Base-by-base conservation (phyloP, 2,329 filamentous ascomycete species). In the Bipolaris zeicola region DNA sequence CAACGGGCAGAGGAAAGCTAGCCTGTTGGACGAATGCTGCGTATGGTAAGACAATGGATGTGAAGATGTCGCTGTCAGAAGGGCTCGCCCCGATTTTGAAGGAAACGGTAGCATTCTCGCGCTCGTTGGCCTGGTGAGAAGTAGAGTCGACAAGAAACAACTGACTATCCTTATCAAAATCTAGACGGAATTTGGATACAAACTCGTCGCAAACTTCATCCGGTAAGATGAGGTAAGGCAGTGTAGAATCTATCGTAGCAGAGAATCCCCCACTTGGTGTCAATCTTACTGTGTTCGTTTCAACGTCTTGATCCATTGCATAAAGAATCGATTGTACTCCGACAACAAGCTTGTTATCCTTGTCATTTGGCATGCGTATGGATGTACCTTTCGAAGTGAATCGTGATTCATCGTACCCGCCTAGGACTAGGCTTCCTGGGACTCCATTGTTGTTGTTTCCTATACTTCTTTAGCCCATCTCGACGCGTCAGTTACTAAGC, bases 341-440 rank as follows among this genome's bases (percentile, higher is more conserved):
- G 5, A 75, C 71, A 5, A 65, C 34, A 2, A 75, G 61, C 2
- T 62, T 63, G 16, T 57, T 66, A 49, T 72, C 67, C 7, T 52
- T 44, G 6, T 57, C 45, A 42, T 49, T 65, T 0, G 65, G 61
- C 55, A 75, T 66, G 3, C 16, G 6, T 18, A 71, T 61, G 6
- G 55, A 64, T 1, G 55, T 57, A 2, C 69, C 57, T 13, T 57
- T 50, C 8, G 64, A 52, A n/a, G 57, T 62, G 11, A 75, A 60
- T 8, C 76, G 69, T 0, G 73, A 66, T 28, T 63, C 55, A 52
- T 81, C 78, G 49, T 76, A 80, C 5, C 79, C 78, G 11, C 79
- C 78, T 1, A 80, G 62, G 0, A 77, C 70, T 5, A 79, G 66
- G 38, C 62, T 77, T 18, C 68, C 75, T 2, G 52, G 50, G 18